Conservation (phyloP, 2,329 filamentous ascomycete species). For the Aspergillus puulaauensis region DNA sequence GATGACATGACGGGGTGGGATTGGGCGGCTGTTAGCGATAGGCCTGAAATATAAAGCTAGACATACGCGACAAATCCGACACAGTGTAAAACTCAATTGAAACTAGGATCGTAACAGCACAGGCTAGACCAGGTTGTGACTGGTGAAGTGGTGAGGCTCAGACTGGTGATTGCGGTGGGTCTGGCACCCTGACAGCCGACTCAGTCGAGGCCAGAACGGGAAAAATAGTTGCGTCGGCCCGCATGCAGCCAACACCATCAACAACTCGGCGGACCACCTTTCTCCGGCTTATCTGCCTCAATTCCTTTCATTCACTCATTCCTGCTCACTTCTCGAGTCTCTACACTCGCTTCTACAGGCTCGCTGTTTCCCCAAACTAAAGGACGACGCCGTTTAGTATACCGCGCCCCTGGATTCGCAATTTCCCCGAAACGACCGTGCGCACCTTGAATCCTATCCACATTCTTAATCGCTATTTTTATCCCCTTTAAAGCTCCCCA, state of each 20-base stretch:
- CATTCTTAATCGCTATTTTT: slow-evolving; percentile 22
- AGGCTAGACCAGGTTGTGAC: no score
- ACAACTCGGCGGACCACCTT: slow-evolving; percentile 8
- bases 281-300: slow-evolving; percentile 8
- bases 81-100: background rate
- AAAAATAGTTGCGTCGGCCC: slow-evolving; percentile 13
- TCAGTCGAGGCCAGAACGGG: background rate
- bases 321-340: slow-evolving; percentile 3
- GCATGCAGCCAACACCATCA: slow-evolving; percentile 10
- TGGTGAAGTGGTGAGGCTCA: background rate
- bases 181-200: background rate
- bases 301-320: slow-evolving; percentile 10
- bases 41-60: slow-evolving; percentile 1
- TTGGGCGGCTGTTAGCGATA: slow-evolving; percentile 11
- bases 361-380: background rate
- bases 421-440: slow-evolving; percentile 12
- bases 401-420: slow-evolving; percentile 7
- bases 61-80: background rate
- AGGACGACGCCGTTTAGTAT: slow-evolving; percentile 2
- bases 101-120: background rate
- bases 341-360: background rate
- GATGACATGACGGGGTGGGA: slow-evolving; percentile 14
- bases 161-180: background rate
- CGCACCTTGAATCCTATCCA: slow-evolving; percentile 7
- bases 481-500: slow-evolving; percentile 12